Conservation (phyloP, 306 rosid species). For the Prunus persica region DNA sequence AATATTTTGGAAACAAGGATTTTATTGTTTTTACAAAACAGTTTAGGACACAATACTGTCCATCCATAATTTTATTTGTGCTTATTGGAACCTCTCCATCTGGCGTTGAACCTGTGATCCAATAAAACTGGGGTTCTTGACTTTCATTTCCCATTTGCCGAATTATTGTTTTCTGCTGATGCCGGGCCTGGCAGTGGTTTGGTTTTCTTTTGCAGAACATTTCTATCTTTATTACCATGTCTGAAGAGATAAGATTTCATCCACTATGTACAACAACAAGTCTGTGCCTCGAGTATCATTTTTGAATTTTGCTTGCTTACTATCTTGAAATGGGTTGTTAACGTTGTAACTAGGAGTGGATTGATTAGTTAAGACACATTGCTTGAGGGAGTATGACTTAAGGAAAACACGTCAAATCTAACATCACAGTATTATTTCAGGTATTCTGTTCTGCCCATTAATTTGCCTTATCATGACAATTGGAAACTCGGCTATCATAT, state of each 20-base stretch:
- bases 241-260: not conserved
- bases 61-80: not conserved
- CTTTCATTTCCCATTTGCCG: not conserved
- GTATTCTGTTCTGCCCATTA: conserved; percentile 66
- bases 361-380: conserved; percentile 11
- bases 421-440: conserved; percentile 50
- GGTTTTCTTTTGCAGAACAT: not conserved
- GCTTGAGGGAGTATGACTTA: conserved; percentile 19
- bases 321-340: not conserved
- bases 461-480: conserved; percentile 63
- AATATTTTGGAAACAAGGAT: not conserved
- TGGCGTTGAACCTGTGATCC: not conserved
- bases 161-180: not conserved
- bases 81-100: not conserved
- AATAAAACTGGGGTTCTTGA: not conserved
- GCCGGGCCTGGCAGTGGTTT: not conserved
- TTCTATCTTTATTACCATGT: not conserved
- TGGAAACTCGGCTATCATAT: conserved; percentile 68
- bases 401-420: conserved; percentile 12
- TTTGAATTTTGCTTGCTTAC: not conserved
- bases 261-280: not conserved
- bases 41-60: not conserved
- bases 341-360: not conserved
- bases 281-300: not conserved
- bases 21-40: not conserved